Percentiles rank a stretch among this genome's conserved stretches.
Evolutionary conservation across 176 grass and related monocot genomes (phyloP).

Genomic region (Musa troglodytarum): DNA sequence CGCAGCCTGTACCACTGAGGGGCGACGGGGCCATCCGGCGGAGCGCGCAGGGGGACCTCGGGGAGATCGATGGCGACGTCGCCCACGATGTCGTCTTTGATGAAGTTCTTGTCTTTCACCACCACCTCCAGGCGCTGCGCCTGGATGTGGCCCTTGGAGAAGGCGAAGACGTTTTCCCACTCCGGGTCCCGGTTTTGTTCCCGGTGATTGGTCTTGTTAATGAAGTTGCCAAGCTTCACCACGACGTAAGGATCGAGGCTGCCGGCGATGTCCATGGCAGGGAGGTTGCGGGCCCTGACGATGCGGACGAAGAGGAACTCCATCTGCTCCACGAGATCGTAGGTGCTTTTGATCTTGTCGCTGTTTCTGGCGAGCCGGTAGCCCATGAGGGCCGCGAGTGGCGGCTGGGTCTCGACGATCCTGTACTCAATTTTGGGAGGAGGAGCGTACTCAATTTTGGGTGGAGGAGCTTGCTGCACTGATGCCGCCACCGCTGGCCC

Average conservation of each 20-base stretch:
- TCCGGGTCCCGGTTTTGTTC: constrained; percentile 16
- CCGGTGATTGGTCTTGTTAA: not conserved
- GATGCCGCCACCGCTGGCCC: not conserved
- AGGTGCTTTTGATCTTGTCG: constrained; percentile 15
- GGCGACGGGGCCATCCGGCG: constrained; percentile 14
- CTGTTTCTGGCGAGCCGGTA: not conserved
- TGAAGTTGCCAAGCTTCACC: constrained; percentile 14
- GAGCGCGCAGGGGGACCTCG: constrained; percentile 5
- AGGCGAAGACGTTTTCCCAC: constrained; percentile 16
- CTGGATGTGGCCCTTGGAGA: not conserved
- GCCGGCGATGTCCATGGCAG: constrained; percentile 8
- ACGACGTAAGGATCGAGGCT: constrained; percentile 22
- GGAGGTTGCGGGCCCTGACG: constrained; percentile 14
- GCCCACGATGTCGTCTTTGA: constrained; percentile 9
- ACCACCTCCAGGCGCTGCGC: not conserved
- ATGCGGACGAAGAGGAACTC: constrained; percentile 21
- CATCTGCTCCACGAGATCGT: constrained; percentile 28
- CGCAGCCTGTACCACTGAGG: constrained; percentile 19
- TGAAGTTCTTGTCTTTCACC: constrained; percentile 4
- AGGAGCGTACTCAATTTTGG: not conserved
- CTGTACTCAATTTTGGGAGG: not conserved
- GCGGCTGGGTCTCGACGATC: constrained; percentile 6
- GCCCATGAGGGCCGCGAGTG: not conserved
- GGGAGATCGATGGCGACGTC: not conserved
- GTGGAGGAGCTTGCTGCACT: not conserved